Conservation (phyloP, 1,284 basidiomycete genomes). For the Apiotrichum veenhuisii region DNA sequence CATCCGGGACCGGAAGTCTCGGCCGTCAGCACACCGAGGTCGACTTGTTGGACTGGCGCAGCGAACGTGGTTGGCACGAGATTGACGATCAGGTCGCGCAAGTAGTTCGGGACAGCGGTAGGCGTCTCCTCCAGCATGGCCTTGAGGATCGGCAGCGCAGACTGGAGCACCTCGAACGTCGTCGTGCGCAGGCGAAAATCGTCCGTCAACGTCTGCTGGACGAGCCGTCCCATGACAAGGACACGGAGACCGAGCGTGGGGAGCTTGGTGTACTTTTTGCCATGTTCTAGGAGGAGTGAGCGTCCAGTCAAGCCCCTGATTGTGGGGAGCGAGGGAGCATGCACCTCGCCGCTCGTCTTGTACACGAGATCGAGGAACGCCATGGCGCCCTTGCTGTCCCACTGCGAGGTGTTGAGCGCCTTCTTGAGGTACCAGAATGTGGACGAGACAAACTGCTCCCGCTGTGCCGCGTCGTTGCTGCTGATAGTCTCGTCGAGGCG, state of each 20-base stretch:
- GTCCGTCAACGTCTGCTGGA: slow-evolving; percentile 12
- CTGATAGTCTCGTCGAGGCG: neutral
- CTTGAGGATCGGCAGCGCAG: slow-evolving; percentile 7
- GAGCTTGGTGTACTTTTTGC: neutral
- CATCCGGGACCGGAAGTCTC: slow-evolving; percentile 11
- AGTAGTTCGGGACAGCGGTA: neutral
- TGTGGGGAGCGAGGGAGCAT: slow-evolving; percentile 51
- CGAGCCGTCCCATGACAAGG: slow-evolving; percentile 16
- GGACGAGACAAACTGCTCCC: slow-evolving; percentile 26
- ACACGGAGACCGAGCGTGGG: slow-evolving; percentile 5
- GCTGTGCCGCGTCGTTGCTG: neutral
- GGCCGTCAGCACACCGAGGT: neutral
- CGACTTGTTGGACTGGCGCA: neutral
- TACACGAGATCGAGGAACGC: slow-evolving; percentile 71
- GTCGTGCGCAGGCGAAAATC: slow-evolving; percentile 18
- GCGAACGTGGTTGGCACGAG: slow-evolving; percentile 8
- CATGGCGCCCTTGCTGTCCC: slow-evolving; percentile 63
- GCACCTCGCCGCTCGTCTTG: slow-evolving; percentile 28
- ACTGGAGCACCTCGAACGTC: slow-evolving; percentile 22
- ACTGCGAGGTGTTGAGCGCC: slow-evolving; percentile 59
- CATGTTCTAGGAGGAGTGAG: neutral
- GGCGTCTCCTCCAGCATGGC: neutral
- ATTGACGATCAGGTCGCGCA: slow-evolving; percentile 2
- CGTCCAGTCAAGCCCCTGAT: slow-evolving; percentile 17
- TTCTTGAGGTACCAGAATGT: slow-evolving; percentile 81